phyloP scores from a whole-genome alignment of 768 basidiomycete species.

The Suillus placidus region DNA sequence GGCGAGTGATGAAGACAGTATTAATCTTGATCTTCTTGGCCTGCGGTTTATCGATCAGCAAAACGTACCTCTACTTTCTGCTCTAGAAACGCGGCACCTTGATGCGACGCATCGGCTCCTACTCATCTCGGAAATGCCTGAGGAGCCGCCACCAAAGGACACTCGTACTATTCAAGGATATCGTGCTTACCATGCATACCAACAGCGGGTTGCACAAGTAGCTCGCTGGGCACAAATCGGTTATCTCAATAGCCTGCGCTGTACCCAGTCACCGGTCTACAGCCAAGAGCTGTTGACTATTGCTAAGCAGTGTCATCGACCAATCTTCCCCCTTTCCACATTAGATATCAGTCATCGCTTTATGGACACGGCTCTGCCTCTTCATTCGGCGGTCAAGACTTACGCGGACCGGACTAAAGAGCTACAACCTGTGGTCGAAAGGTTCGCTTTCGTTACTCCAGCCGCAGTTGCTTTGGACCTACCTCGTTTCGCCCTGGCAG shows the following conservation, averaged over 20 bases:
- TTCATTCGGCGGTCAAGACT: conserved; percentile 62
- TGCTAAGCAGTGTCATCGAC: conserved; percentile 40
- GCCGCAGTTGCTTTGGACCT: conserved; percentile 76
- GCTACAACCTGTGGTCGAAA: conserved; percentile 56
- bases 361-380: conserved; percentile 44
- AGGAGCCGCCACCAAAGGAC: conserved; percentile 72
- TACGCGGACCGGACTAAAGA: conserved; percentile 59
- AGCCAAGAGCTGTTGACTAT: conserved; percentile 49
- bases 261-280: conserved; percentile 48
- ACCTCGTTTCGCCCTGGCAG: conserved; percentile 60
- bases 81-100: conserved; percentile 55
- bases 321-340: conserved; percentile 55
- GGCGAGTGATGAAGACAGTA: conserved; percentile 50
- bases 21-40: conserved; percentile 67
- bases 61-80: conserved; percentile 52
- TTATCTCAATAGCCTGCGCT: conserved; percentile 76
- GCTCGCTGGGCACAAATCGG: conserved; percentile 70
- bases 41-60: conserved; percentile 63
- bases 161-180: conserved; percentile 76
- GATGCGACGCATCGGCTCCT: conserved; percentile 63
- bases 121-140: conserved; percentile 53
- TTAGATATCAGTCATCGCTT: conserved; percentile 42
- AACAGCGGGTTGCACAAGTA: conserved; percentile 51
- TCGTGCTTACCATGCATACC: conserved; percentile 50
- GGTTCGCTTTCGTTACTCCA: conserved; percentile 83